Base-by-base conservation (phyloP, 208 protist species). In the Trichomonas gallinae region DNA sequence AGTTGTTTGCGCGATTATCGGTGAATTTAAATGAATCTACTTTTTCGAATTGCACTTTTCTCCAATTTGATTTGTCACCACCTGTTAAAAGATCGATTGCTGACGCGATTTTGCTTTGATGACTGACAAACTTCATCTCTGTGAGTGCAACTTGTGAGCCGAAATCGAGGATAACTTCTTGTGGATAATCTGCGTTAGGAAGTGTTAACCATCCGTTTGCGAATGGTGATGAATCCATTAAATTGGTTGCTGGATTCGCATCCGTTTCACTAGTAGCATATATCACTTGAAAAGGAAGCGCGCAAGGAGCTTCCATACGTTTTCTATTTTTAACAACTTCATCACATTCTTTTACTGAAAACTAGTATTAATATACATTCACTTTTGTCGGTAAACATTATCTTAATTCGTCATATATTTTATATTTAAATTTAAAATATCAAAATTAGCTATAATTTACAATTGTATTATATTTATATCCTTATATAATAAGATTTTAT, bases 51-150 rank as follows among this genome's bases (percentile, higher is more conserved):
- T 93, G 42, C 31, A 44, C 87, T 51, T 93, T 93, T 93, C 34
- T 0, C 42, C 26, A 93, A 93, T 93, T 93, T 38, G 87, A 34
- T 51, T 42, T 44, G 46, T 93, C 87, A 58, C 44, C 44, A 0
- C 44, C 87, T 13, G 17, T 26, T 36, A 51, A 31, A 38, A 93
- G 13, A 51, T 42, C n/a, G 34, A 93, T 51, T 13, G 17, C 46
- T 38, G 87, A 93, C 3, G 87, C 87, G n/a, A 93, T 93, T 93
- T 93, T 93, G n/a, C 44, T 51, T 51, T 93, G 87, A 51, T 93
- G 87, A n/a, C 40, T 48, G 13, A 93, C 21, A 51, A 93, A 93
- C 51, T 17, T 48, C 44, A 93, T 42, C 46, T 93, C 44, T 0
- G 87, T 93, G 10, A 93, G 26, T 15, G 44, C 40, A 38, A 51